Evolutionary conservation across 768 basidiomycete species (phyloP), one percentile per base, ranked within the genome.

Genomic region (Russula sp.): DNA sequence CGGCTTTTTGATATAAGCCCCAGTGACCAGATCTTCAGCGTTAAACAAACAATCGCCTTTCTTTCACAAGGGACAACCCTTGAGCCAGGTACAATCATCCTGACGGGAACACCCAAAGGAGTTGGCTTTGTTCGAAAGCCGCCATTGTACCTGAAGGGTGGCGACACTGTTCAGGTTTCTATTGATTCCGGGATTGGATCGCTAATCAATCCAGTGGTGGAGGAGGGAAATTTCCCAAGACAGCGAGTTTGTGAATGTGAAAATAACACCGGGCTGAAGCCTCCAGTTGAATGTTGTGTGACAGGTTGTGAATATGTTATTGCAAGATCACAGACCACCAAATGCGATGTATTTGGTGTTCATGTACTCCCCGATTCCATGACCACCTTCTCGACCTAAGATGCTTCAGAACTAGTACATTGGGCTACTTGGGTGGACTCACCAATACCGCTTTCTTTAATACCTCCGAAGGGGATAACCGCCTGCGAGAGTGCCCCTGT

Each of bases 321-420:
- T 9, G 7, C 11, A 46, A 0, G 11, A 26, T 68, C 62, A 81
- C 69, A 92, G 70, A 14, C 89, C 90, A 50, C 92, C 91, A 70
- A 94, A 90, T 18, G 84, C 83, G 69, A 94, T 89, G 75, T 90
- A 71, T 75, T 94, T 94, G 50, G 80, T 81, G 72, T 86, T 88
- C 84, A 93, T 76, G 71, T 91, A 98, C 70, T 98, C 96, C 48
- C 87, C 83, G 67, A 98, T 92, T 4, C 94, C 95, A 75, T 93
- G 89, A 34, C 85, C 83, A 7, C 96, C 96, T 72, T 96, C 94
- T 38, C 91, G 81, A 18, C 96, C 90, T 76, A 34, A 32, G 38
- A 55, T 53, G 10, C 10, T 32, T 66, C 61, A 53, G 49, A 22
- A 60, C 53, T 20, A 53, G 9, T 44, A 48, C 5, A 24, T 24